A percentile compares a stretch with the other conserved stretches of the same genome.
phyloP scores from a whole-genome alignment of 495 filamentous ascomycete species.

The Clavariopsis aquatica region DNA sequence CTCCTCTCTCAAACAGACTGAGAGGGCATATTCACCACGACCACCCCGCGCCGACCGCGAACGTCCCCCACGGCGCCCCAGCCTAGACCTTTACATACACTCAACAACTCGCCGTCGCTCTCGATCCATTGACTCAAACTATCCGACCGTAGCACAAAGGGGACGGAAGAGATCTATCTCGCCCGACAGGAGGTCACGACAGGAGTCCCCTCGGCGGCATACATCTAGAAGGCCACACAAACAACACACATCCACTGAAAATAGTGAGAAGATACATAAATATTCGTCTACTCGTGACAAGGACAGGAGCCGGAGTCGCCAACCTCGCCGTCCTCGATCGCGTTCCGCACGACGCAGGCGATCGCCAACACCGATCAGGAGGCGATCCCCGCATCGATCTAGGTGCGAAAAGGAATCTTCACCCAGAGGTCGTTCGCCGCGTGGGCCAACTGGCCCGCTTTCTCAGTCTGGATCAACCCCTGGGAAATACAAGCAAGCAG shows the following conservation, averaged over 20 bases:
- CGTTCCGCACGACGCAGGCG: constrained; percentile 28
- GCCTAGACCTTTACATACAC: constrained; percentile 39
- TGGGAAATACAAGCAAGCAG: constrained; percentile 1
- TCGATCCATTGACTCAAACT: constrained; percentile 39
- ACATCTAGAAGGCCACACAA: constrained; percentile 30
- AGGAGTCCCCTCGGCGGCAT: constrained; percentile 32
- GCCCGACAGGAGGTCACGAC: constrained; percentile 31
- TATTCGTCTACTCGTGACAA: constrained; percentile 12
- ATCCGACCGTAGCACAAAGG: constrained; percentile 29
- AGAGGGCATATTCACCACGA: constrained; percentile 40
- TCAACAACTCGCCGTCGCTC: constrained; percentile 38
- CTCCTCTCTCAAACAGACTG: constrained; percentile 28
- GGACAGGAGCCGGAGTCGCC: constrained; percentile 22
- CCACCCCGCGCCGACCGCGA: constrained; percentile 38
- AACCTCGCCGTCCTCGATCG: constrained; percentile 21
- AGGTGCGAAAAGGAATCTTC: constrained; percentile 17
- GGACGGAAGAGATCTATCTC: constrained; percentile 28
- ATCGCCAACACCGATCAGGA: constrained; percentile 22
- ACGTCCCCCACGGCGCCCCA: constrained; percentile 26
- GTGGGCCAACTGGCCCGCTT: constrained; percentile 6
- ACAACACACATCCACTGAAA: constrained; percentile 32
- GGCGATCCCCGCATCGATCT: constrained; percentile 17
- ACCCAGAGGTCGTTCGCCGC: constrained; percentile 21
- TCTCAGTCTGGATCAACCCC: constrained; percentile 13
- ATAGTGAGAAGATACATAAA: constrained; percentile 25